A percentile compares a stretch with the other conserved stretches of the same genome.
phyloP scores from a whole-genome alignment of 2,329 filamentous ascomycete genomes.

The Neonectria magnoliae region DNA sequence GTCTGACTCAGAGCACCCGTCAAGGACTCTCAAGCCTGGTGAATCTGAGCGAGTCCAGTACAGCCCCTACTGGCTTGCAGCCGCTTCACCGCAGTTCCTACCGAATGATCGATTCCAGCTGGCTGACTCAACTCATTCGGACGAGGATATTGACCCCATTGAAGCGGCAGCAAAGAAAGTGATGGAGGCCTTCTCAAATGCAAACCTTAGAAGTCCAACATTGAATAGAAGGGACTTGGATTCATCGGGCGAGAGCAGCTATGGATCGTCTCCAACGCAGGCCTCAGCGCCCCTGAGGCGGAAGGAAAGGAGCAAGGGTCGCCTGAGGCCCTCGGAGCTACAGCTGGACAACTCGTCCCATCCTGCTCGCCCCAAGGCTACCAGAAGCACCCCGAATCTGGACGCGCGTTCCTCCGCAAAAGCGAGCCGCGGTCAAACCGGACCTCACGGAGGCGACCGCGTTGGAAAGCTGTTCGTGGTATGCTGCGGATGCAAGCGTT shows the following conservation, averaged over 20 bases:
- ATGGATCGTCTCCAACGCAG: slow-evolving; percentile 49
- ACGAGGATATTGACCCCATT: slow-evolving; percentile 41
- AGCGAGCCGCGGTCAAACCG: slow-evolving; percentile 25
- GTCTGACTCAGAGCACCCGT: slow-evolving; percentile 49
- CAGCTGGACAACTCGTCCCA: slow-evolving; percentile 12
- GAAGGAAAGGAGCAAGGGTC: slow-evolving; percentile 39
- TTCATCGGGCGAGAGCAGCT: slow-evolving; percentile 27
- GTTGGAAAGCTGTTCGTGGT: slow-evolving; percentile 72
- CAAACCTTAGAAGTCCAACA: slow-evolving; percentile 31
- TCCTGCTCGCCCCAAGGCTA: slow-evolving; percentile 5
- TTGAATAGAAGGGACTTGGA: slow-evolving; percentile 30
- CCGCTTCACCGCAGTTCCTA: slow-evolving; percentile 32
- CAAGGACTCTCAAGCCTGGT: slow-evolving; percentile 19
- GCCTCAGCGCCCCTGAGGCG: slow-evolving; percentile 52
- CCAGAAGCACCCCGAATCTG: slow-evolving; percentile 24
- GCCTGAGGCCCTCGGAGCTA: slow-evolving; percentile 24
- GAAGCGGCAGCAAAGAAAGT: slow-evolving; percentile 46
- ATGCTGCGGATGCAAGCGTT: slow-evolving; percentile 72
- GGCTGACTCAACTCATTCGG: slow-evolving; percentile 24
- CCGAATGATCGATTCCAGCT: slow-evolving; percentile 34
- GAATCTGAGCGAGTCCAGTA: slow-evolving; percentile 25
- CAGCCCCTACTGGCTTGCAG: slow-evolving; percentile 37
- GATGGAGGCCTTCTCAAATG: slow-evolving; percentile 45
- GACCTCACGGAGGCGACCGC: slow-evolving; percentile 48
- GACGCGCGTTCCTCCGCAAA: slow-evolving; percentile 21